Evolutionary conservation across 2,329 filamentous ascomycete genomes (phyloP), one percentile per base, ranked within the genome.

Genomic region (Annulohypoxylon truncatum): DNA sequence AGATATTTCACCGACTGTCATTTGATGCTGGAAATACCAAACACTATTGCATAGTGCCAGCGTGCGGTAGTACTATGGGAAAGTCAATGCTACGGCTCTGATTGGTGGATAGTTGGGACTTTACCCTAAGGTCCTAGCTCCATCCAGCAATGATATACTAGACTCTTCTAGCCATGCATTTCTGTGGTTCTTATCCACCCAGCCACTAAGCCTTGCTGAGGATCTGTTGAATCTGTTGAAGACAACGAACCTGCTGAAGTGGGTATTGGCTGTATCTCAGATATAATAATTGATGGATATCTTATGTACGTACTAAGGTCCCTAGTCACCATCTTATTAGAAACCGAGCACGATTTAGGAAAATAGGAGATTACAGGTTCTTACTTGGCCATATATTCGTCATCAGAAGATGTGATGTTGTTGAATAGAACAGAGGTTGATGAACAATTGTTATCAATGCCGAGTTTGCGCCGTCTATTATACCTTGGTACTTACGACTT

Each of bases 201-300:
- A 56, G 48, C 58, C 54, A 62, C 58, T 66, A 68, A 66, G 62
- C 66, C 62, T 42, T 68, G 66, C 58, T 68, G 58, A 60, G 62
- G 62, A 67, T 67, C 60, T 66, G 29, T 69, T 51, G 26, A 61
- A 66, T 38, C 35, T 38, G 22, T 69, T 51, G 26, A 63, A 66
- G 20, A 61, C 10, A 48, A 55, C 50, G 33, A 64, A 56, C 35
- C 28, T 53, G 18, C 18, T 42, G n/a, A 55, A 42, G 64, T 67
- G 64, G 66, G 50, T 53, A 61, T 38, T 52, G 3, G 31, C 26
- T 31, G 22, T 57, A 56, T 47, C 10, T 52, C 15, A 35, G 46
- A 42, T 53, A 56, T 50, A 61, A 47, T n/a, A n/a, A n/a, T n/a
- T n/a, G n/a, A n/a, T 50, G 20, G n/a, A 58, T 52, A 29, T 31